Conservation (phyloP, 2,329 filamentous ascomycete species). For the Aspergillus sp. region DNA sequence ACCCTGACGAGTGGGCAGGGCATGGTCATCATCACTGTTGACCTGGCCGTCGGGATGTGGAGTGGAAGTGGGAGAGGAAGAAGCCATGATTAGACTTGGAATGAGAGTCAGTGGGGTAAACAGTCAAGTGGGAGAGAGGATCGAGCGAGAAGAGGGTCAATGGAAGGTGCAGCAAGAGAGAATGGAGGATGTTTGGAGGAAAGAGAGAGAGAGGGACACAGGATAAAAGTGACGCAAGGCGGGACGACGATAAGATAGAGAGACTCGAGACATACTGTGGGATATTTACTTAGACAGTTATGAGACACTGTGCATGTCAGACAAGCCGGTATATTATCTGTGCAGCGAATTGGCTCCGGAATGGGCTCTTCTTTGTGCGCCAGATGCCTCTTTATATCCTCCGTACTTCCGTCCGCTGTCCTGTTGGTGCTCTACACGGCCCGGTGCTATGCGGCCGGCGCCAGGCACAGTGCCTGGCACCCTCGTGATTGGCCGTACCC, state of each 20-base stretch:
- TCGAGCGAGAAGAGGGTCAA: background rate
- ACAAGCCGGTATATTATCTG: no score
- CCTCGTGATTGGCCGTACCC: no score
- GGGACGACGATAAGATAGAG: conserved; percentile 8
- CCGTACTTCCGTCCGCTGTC: no score
- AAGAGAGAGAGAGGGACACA: background rate
- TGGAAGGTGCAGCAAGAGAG: background rate
- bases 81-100: conserved; percentile 19
- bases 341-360: no score
- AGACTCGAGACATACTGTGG: background rate
- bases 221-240: no score
- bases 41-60: conserved; percentile 17
- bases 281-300: no score
- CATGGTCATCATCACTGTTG: conserved; percentile 18
- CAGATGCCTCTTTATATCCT: no score
- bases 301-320: no score
- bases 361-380: no score
- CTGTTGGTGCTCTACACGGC: background rate
- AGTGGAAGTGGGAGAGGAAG: conserved; percentile 19
- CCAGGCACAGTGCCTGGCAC: conserved; percentile 11
- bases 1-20: conserved; percentile 20
- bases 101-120: background rate
- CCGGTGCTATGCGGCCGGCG: conserved; percentile 20
- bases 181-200: background rate
- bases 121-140: conserved; percentile 1